Base-by-base conservation (phyloP, 768 basidiomycete genomes). In the Porpolomopsis calyptriformis region DNA sequence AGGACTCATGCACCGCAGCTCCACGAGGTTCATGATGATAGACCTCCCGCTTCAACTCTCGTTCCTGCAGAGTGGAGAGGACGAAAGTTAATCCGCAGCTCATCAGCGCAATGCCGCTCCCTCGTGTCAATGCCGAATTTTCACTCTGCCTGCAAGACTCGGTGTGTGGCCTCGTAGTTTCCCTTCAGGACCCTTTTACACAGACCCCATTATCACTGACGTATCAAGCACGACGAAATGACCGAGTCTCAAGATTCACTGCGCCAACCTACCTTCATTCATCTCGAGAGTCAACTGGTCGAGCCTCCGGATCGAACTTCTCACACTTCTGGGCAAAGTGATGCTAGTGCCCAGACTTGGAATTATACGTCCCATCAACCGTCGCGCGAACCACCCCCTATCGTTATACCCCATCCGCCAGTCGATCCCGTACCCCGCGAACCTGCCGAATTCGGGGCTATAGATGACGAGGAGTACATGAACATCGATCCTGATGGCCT, bases 311-410 rank as follows among this genome's bases (percentile, higher is more conserved):
- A 19, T 24, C 31, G 44, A 25, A 34, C 19, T 8, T 19, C 44
- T 18, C 33, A 22, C 4, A 37, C 24, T 20, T 45, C 44, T 16
- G n/a, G 44, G 8, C 43, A 43, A 19, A 43, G 43, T 20, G 33
- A 45, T 12, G 51, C 60, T 4, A 67, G 64, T 51, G 66, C 66
- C 6, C 57, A 56, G 31, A 68, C 68, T 16, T 70, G 68, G 68
- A 60, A 66, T 1, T 49, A 62, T n/a, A 58, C 60, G 9, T 63
- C 55, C 49, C 65, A 64, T 37, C 58, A 60, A 34, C 55, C 60
- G 55, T 16, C 63, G 46, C 57, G 39, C 59, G 57, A 39, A 56
- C 53, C 6, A 41, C 56, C 10, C 61, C 60, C 7, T 61, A 64
- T 16, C 56, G 64, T 24, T 64, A 65, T 18, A 57, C 64, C 16